Base-by-base conservation (phyloP, 2,329 filamentous ascomycete species). In the Aspergillus ochraceoroseus region DNA sequence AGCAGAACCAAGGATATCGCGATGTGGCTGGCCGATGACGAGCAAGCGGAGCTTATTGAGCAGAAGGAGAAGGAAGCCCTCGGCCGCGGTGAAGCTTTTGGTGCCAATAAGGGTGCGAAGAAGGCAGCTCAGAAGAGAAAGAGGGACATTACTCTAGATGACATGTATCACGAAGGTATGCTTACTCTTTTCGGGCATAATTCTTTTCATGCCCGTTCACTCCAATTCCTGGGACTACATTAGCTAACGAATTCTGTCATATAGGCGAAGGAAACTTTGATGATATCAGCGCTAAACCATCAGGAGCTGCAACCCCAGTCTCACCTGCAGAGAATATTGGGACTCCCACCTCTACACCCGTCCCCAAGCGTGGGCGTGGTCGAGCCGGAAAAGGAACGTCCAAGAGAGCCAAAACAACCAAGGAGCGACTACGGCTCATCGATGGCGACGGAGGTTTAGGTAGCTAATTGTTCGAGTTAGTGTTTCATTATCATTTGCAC, bases 131-230 rank as follows among this genome's bases (percentile, higher is more conserved):
- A 64, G 34, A 90, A 84, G 55, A 75, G 71, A 64, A 66, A 67
- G 64, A 65, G 65, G 39, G 78, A 82, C 62, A 68, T 82, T 49
- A 80, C 75, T 58, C 70, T 96, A 66, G 92, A 96, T 64, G 90
- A 95, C 61, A 88, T 98, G 86, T 98, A 98, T 70, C 92, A 98
- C 64, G 92, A 98, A 76, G 92, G 92, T 95, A 65, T 81, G 86
- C 70, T n/a, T 17, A n/a, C n/a, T 18, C 8, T 6, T 9, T 39
- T 3, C n/a, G 46, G 4, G 12, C 25, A 17, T 11, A 4, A 17
- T 7, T n/a, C n/a, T n/a, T n/a, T n/a, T n/a, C n/a, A n/a, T n/a
- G n/a, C n/a, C n/a, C n/a, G n/a, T n/a, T n/a, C n/a, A n/a, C n/a
- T n/a, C n/a, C n/a, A n/a, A n/a, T n/a, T n/a, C n/a, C n/a, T n/a